Evolutionary conservation across 306 rosid species (phyloP).

Genomic region (Begonia fuchsioides): DNA sequence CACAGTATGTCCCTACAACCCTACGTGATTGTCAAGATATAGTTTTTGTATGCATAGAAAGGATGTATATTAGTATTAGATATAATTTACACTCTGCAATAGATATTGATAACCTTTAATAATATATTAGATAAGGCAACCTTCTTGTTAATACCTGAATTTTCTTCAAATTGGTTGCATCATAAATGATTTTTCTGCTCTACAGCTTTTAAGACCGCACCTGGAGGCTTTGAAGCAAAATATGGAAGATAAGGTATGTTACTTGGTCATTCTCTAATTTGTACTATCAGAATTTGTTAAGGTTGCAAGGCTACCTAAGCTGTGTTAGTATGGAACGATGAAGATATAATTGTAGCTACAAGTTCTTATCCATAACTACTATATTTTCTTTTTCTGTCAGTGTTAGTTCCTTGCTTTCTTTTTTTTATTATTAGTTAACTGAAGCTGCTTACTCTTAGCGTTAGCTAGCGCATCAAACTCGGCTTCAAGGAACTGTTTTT

Average conservation of each 20-base stretch:
- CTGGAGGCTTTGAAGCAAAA: slow-evolving; percentile 36
- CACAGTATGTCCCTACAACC: slow-evolving; percentile 38
- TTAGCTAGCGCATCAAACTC: too few species aligned
- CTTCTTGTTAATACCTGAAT: not conserved
- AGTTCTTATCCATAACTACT: too few species aligned
- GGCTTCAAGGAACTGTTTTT: too few species aligned
- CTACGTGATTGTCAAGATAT: slow-evolving; percentile 10
- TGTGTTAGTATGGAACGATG: too few species aligned
- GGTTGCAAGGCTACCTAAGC: too few species aligned
- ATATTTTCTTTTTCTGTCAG: too few species aligned
- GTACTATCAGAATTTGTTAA: not conserved
- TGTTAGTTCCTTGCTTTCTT: too few species aligned
- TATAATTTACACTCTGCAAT: not conserved
- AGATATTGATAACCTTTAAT: not conserved
- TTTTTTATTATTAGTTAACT: too few species aligned
- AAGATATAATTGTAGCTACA: too few species aligned
- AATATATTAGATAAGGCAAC: not conserved
- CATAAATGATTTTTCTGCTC: slow-evolving; percentile 8
- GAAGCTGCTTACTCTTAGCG: too few species aligned
- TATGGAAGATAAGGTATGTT: slow-evolving; percentile 42
- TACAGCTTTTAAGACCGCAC: slow-evolving; percentile 59
- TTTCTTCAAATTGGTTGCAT: slow-evolving; percentile 1
- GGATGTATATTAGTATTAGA: not conserved
- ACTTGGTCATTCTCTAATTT: slow-evolving; percentile 5
- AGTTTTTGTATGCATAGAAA: too few species aligned